Evolutionary conservation across 2,329 filamentous ascomycete species (phyloP).

Genomic region (Dothistroma septosporum): DNA sequence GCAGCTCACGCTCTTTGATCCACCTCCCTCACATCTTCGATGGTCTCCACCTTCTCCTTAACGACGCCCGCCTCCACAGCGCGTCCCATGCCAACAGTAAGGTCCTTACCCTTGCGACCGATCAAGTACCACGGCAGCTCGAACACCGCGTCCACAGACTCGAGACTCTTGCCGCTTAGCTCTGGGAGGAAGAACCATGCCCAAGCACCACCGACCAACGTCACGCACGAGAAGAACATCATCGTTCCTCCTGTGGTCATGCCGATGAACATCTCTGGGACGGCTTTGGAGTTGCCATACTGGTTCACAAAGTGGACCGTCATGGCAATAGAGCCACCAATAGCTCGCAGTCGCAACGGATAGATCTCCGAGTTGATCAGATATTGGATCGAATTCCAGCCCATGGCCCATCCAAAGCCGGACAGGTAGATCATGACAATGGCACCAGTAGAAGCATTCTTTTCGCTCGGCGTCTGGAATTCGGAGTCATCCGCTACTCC

Average conservation of each 20-base stretch:
- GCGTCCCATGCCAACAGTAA: slow-evolving; percentile 26
- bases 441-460: slow-evolving; percentile 60
- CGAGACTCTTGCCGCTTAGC: slow-evolving; percentile 50
- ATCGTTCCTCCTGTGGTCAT: slow-evolving; percentile 64
- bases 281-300: slow-evolving; percentile 70
- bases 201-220: slow-evolving; percentile 59
- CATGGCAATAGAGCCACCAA: slow-evolving; percentile 70
- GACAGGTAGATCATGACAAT: slow-evolving; percentile 54
- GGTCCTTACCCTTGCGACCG: slow-evolving; percentile 44
- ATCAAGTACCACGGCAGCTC: slow-evolving; percentile 74
- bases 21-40: slow-evolving; percentile 22
- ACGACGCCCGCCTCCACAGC: slow-evolving; percentile 25
- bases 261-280: slow-evolving; percentile 65
- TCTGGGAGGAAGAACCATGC: slow-evolving; percentile 58
- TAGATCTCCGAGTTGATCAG: slow-evolving; percentile 74
- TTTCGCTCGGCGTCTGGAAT: slow-evolving; percentile 48
- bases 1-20: slow-evolving; percentile 10
- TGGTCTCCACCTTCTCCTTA: slow-evolving; percentile 24
- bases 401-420: slow-evolving; percentile 61
- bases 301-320: slow-evolving; percentile 69
- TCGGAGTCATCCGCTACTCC: slow-evolving; percentile 47
- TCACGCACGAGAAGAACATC: slow-evolving; percentile 69
- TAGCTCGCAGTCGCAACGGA: slow-evolving; percentile 66
- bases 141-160: slow-evolving; percentile 51
- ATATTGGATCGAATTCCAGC: slow-evolving; percentile 54